A percentile compares a stretch with the other conserved stretches of the same genome.
phyloP scores from a whole-genome alignment of 441 rosid species.

The Arabidopsis hybrid region DNA sequence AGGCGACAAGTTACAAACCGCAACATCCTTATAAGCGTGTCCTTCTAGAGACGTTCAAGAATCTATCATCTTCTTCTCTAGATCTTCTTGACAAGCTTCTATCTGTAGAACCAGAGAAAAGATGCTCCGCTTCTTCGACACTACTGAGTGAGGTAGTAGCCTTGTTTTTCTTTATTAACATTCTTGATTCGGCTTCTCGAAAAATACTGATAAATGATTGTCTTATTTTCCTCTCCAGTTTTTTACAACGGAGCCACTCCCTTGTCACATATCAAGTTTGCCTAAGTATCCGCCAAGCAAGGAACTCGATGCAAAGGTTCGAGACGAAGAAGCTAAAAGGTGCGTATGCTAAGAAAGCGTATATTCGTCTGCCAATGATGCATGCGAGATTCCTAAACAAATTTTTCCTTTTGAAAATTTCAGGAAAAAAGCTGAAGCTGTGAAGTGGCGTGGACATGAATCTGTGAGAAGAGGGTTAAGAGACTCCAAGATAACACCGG shows the following conservation, averaged over 20 bases:
- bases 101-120: slow-evolving; percentile 70
- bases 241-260: slow-evolving; percentile 66
- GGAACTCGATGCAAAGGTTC: slow-evolving; percentile 74
- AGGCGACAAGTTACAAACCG: slow-evolving; percentile 82
- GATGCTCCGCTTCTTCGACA: slow-evolving; percentile 71
- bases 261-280: slow-evolving; percentile 66
- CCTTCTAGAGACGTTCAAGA: slow-evolving; percentile 62
- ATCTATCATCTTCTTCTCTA: slow-evolving; percentile 67
- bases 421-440: slow-evolving; percentile 70
- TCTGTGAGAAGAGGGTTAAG: slow-evolving; percentile 63
- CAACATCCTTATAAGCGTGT: slow-evolving; percentile 73
- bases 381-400: slow-evolving; percentile 1
- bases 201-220: not conserved
- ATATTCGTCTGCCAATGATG: not conserved
- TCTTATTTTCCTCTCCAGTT: slow-evolving; percentile 49
- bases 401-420: slow-evolving; percentile 8
- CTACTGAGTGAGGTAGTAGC: slow-evolving; percentile 51
- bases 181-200: slow-evolving; percentile 22
- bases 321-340: slow-evolving; percentile 72
- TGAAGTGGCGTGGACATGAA: slow-evolving; percentile 63
- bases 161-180: not conserved
- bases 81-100: slow-evolving; percentile 75
- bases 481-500: slow-evolving; percentile 62
- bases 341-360: slow-evolving; percentile 30
- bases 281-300: slow-evolving; percentile 84